These are phyloP conservation scores for Coccomyxa subellipsoidea DNA, from an alignment of 163 green algal species.

Conservation along the genomic window DNA sequence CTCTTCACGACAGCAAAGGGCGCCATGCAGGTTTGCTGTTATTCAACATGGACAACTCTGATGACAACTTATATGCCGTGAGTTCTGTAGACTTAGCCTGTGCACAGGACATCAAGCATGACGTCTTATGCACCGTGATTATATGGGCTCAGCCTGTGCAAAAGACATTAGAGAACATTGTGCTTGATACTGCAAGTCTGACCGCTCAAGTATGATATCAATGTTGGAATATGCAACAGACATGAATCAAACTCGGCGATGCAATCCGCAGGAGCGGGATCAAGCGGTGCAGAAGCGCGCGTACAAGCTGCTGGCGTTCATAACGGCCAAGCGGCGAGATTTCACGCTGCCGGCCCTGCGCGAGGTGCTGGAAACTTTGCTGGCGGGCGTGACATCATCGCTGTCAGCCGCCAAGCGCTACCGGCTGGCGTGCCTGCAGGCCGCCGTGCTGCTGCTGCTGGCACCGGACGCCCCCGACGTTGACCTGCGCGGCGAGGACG, in stretches of 20 bases:
- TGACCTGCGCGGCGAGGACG: not conserved
- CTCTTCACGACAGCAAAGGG: constrained; percentile 66
- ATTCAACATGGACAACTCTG: too few species aligned
- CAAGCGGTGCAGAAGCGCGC: constrained; percentile 84
- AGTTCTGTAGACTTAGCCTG: too few species aligned
- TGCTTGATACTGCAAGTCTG: too few species aligned
- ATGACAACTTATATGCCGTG: too few species aligned
- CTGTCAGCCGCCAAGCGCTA: constrained; percentile 71
- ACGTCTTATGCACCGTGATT: too few species aligned
- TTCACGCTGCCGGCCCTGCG: constrained; percentile 44
- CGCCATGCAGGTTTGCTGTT: constrained; percentile 38
- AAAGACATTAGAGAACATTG: too few species aligned
- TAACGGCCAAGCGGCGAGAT: constrained; percentile 51
- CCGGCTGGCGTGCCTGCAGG: constrained; percentile 69
- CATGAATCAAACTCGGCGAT: too few species aligned
- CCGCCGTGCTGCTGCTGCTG: constrained; percentile 24
- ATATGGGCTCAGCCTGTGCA: too few species aligned
- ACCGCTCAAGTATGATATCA: too few species aligned
- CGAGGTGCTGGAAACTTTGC: constrained; percentile 46
- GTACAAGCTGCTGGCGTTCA: constrained; percentile 86
- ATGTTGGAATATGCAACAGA: not conserved
- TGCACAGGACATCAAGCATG: too few species aligned
- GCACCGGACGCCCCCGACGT: constrained; percentile 14
- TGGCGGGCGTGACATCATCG: constrained; percentile 34
- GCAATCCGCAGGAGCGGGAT: constrained; percentile 65